Conservation (phyloP, 2,329 filamentous ascomycete genomes). For the Talaromyces sp. region DNA sequence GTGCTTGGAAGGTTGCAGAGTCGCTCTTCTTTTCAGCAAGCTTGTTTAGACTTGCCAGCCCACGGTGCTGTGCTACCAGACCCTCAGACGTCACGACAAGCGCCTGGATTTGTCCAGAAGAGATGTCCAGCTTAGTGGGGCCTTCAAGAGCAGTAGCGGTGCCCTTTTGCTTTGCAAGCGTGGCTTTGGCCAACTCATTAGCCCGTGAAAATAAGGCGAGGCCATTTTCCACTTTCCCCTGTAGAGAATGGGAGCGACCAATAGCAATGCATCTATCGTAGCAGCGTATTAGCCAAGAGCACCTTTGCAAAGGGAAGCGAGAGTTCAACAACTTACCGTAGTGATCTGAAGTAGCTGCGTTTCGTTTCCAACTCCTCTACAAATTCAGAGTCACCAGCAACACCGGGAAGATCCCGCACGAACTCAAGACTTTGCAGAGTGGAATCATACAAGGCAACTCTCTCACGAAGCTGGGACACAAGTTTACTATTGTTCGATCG, state of each 20-base stretch:
- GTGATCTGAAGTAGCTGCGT: slow-evolving; percentile 74
- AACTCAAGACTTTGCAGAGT: slow-evolving; percentile 87
- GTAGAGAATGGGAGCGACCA: slow-evolving; percentile 74
- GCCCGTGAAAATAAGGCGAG: slow-evolving; percentile 79
- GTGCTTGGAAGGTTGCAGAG: slow-evolving; percentile 41
- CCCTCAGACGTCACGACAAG: slow-evolving; percentile 61
- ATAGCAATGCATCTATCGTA: slow-evolving; percentile 67
- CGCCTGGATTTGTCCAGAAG: slow-evolving; percentile 51
- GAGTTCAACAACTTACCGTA: slow-evolving; percentile 59
- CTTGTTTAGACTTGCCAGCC: slow-evolving; percentile 75
- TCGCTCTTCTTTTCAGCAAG: slow-evolving; percentile 47
- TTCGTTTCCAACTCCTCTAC: slow-evolving; percentile 73
- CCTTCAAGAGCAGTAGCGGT: slow-evolving; percentile 31
- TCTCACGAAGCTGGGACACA: slow-evolving; percentile 75
- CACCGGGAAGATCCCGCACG: slow-evolving; percentile 81
- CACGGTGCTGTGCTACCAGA: slow-evolving; percentile 74
- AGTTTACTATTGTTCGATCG: slow-evolving; percentile 69
- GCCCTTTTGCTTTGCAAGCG: slow-evolving; percentile 44
- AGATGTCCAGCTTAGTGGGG: slow-evolving; percentile 65
- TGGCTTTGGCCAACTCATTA: slow-evolving; percentile 53
- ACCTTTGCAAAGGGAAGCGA: neutral
- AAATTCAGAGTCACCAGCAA: slow-evolving; percentile 75
- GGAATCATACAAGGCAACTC: slow-evolving; percentile 83
- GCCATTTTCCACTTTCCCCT: slow-evolving; percentile 68
- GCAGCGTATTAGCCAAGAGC: neutral